Evolutionary conservation across 257 asterid genomes (phyloP), one percentile per base, ranked within the genome.

Genomic region (Ligustrum vulgare): DNA sequence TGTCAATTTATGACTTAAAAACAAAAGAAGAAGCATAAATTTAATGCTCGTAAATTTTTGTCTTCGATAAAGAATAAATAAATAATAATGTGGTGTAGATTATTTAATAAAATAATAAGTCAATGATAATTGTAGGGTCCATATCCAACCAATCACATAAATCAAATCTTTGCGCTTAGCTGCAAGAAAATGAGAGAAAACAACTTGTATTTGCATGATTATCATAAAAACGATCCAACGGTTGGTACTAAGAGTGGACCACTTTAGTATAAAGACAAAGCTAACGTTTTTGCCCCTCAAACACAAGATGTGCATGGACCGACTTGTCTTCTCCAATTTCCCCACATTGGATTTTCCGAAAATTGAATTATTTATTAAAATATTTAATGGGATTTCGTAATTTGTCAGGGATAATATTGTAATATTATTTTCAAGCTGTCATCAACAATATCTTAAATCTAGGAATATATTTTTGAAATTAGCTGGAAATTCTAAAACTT

Each of bases 381-480:
- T 60, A 70, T 31, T 54, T 49, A 0, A 2, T 79, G 68, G 78
- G 70, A 60, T 15, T 49, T 49, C n/a, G 63, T 18, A n/a, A 54
- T 69, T 76, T 23, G 23, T 15, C 13, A 78, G 77, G 93, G 92
- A 87, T 72, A 86, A 2, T 79, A 67, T 67, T 0, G 93, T 79
- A 78, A 88, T n/a, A 22, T 23, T 23, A 20, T 13, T 18, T 68
- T 69, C 86, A 75, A 84, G 89, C 90, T 85, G 96, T 81, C 88
- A 73, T 77, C 93, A 87, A 87, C 90, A 18, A 78, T 80, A 81
- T 84, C 89, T 84, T 78, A 82, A 84, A 82, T 82, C 82, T 81
- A 80, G 87, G 88, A 65, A 49, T 20, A 33, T 73, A 78, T 82
- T 43, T 83, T 73, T 1, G 6, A 31, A 77, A 64, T 51, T 56